A percentile compares a stretch with the other conserved stretches of the same genome.
phyloP scores from a whole-genome alignment of 305 asterid genomes.

The Caryopteris hybrid region DNA sequence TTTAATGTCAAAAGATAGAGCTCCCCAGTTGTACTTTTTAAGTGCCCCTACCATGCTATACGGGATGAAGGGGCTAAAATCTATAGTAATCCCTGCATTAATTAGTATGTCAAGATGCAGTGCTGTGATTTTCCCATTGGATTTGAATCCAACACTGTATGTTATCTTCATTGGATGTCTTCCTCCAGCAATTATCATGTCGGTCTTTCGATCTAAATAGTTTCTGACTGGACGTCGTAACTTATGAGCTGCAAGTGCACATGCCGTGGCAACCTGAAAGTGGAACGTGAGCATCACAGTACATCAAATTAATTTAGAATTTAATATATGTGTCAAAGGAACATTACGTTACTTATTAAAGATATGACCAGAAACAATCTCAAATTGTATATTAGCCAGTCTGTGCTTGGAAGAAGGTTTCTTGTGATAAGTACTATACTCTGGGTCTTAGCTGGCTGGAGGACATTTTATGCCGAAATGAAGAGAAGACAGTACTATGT shows the following conservation, averaged over 20 bases:
- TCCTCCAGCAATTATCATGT: slow-evolving; percentile 19
- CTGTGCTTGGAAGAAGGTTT: too few species aligned
- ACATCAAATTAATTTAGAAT: neutral
- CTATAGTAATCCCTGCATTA: slow-evolving; percentile 6
- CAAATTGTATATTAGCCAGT: too few species aligned
- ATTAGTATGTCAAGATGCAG: slow-evolving; percentile 11
- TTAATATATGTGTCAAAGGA: too few species aligned
- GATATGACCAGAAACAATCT: too few species aligned
- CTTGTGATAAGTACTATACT: too few species aligned
- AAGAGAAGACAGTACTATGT: too few species aligned
- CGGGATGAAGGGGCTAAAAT: slow-evolving; percentile 5
- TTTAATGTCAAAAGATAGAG: slow-evolving; percentile 14
- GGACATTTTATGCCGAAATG: too few species aligned
- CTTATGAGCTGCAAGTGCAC: slow-evolving; percentile 22
- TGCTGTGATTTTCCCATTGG: slow-evolving; percentile 18
- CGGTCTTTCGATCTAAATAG: slow-evolving; percentile 12
- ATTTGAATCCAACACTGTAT: slow-evolving; percentile 16
- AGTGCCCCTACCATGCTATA: neutral
- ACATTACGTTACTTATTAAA: too few species aligned
- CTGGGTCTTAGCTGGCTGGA: too few species aligned
- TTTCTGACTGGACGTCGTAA: slow-evolving; percentile 10
- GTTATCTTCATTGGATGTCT: slow-evolving; percentile 23
- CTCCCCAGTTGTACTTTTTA: slow-evolving; percentile 22
- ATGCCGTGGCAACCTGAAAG: slow-evolving; percentile 11
- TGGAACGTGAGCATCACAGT: too few species aligned